A percentile compares a stretch with the other conserved stretches of the same genome.
Conservation (phyloP, 225 moss, liverwort and hornwort genomes). For the Physcomitrellopsis africana region DNA sequence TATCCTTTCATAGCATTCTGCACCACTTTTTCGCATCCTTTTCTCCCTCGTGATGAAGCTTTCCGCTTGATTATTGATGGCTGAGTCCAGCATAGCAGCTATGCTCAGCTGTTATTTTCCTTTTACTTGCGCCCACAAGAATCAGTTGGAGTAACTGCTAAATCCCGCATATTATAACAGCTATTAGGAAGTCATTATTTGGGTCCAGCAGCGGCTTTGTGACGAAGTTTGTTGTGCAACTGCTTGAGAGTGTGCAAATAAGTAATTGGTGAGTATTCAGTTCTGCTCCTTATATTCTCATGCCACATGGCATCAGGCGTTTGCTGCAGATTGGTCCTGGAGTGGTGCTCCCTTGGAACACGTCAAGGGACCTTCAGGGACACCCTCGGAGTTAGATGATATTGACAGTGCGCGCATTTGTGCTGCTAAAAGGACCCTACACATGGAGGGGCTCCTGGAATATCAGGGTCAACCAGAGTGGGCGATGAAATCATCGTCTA, state of each 20-base stretch:
- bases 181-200: too few species aligned
- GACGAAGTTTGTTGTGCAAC: neutral
- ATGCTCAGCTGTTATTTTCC: constrained; percentile 70
- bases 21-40: constrained; percentile 98
- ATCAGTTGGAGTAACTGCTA: too few species aligned
- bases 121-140: too few species aligned
- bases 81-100: constrained; percentile 87
- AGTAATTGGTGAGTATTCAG: neutral
- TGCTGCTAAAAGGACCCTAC: constrained; percentile 20
- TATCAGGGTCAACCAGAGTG: constrained; percentile 33
- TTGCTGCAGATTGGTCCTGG: constrained; percentile 26
- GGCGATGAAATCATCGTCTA: constrained; percentile 30
- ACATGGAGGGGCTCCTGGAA: constrained; percentile 15
- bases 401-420: constrained; percentile 1
- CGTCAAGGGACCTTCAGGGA: constrained; percentile 13
- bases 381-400: constrained; percentile 13
- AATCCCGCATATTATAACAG: too few species aligned
- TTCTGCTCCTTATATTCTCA: neutral
- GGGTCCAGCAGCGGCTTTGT: neutral
- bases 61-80: constrained; percentile 85
- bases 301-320: constrained; percentile 25
- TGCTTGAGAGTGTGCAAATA: neutral
- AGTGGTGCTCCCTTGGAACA: constrained; percentile 26
- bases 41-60: constrained; percentile 94
- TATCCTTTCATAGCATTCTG: constrained; percentile 30